These are phyloP conservation scores for Vaccinium vitisidaea DNA, from an alignment of 148 eudicot species.

Conservation along the genomic window DNA sequence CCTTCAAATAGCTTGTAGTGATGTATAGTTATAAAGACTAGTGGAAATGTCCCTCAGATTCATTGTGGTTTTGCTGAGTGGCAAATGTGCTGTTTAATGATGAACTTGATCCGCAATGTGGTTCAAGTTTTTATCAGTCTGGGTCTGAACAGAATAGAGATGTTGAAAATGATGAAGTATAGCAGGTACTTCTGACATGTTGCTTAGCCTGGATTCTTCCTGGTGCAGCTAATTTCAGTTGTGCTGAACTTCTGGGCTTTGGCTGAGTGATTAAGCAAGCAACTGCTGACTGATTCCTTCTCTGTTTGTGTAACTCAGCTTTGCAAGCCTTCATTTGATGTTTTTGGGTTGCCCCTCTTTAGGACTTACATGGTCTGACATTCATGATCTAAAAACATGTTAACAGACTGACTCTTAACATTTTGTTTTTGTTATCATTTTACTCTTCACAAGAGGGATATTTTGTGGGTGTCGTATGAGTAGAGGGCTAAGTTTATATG, in stretches of 20 bases:
- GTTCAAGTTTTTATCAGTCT: background rate
- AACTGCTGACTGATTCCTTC: constrained; percentile 14
- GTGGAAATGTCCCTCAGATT: background rate
- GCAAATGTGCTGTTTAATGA: background rate
- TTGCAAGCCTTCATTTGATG: background rate
- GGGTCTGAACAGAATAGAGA: background rate
- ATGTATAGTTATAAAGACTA: background rate
- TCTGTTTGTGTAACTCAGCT: background rate
- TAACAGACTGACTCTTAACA: background rate
- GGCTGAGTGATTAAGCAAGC: constrained; percentile 9
- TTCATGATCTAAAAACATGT: background rate
- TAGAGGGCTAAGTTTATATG: background rate
- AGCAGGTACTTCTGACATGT: constrained; percentile 10
- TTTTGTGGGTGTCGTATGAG: background rate
- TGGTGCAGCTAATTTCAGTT: constrained; percentile 11
- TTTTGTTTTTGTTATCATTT: background rate
- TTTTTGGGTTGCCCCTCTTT: background rate
- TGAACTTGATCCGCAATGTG: background rate
- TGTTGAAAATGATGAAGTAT: constrained; percentile 11
- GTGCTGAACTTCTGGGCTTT: constrained; percentile 8
- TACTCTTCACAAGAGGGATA: background rate
- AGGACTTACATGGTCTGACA: background rate
- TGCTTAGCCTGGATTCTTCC: constrained; percentile 4
- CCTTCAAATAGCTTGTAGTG: background rate
- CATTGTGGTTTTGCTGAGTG: constrained; percentile 3